Base-by-base conservation (phyloP, 1,139 yeast genomes). In the Taphrina wiesneri region DNA sequence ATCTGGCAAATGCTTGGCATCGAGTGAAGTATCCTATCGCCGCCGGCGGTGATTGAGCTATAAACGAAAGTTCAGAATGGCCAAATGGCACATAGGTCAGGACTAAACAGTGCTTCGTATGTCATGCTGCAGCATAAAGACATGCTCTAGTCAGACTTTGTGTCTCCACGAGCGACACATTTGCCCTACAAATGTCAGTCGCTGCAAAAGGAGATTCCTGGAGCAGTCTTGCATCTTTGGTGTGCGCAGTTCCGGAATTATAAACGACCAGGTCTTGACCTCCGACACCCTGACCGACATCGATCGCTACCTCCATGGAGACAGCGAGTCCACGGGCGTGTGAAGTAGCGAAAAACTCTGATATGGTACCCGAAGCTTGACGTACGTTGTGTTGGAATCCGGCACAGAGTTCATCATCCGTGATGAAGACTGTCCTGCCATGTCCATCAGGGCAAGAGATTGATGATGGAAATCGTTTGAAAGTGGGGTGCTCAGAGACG, bases 1-100 rank as follows among this genome's bases (percentile, higher is more conserved):
- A 45, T 45, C 28, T 45, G n/a, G 49, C 49, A n/a, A 45, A 45
- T 45, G 49, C 49, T 13, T 45, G 49, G 49, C 49, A 45, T n/a
- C 49, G 49, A 19, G 49, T 45, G 28, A 45, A 45, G 49, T 45
- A 45, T 45, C 49, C 49, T 21, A n/a, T 45, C n/a, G 28, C 49
- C 4, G 26, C 49, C 7, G 26, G n/a, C 9, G 49, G n/a, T 45
- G 49, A n/a, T 6, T 45, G 49, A 45, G 25, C 39, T 9, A 13
- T 32, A 32, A 32, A n/a, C n/a, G n/a, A n/a, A n/a, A n/a, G n/a
- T n/a, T n/a, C n/a, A n/a, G n/a, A n/a, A n/a, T n/a, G n/a, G n/a
- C n/a, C n/a, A n/a, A n/a, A n/a, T n/a, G n/a, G n/a, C n/a, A n/a
- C n/a, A n/a, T n/a, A n/a, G n/a, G n/a, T n/a, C n/a, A n/a, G n/a